These are phyloP conservation scores for Podospora pseudopauciseta DNA, from an alignment of 495 filamentous ascomycete species.

Conservation along the genomic window DNA sequence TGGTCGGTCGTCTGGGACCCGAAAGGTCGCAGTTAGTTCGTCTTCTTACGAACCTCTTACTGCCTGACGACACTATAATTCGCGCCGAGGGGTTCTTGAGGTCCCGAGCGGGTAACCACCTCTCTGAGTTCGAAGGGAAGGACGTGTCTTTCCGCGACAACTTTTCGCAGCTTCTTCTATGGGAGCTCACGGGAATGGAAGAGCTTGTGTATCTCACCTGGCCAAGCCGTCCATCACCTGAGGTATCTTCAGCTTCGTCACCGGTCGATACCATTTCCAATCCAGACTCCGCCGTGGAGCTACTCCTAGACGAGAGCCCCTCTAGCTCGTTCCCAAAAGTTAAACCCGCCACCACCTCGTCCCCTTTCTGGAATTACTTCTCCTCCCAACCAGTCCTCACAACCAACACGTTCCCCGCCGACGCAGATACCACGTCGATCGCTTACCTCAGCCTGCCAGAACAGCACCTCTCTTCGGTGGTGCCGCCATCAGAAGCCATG, in stretches of 20 bases:
- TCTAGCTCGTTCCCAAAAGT: not conserved
- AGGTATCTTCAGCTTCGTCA: not conserved
- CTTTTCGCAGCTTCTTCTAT: slow-evolving; percentile 26
- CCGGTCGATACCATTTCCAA: not conserved
- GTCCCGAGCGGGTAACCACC: slow-evolving; percentile 8
- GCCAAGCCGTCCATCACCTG: slow-evolving; percentile 4
- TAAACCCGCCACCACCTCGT: not conserved
- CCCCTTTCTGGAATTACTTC: slow-evolving; percentile 13
- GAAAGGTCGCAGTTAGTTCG: slow-evolving; percentile 6
- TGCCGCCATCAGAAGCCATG: not conserved
- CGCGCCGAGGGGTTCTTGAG: slow-evolving; percentile 7
- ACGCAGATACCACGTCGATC: slow-evolving; percentile 26
- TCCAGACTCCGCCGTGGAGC: not conserved
- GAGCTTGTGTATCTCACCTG: slow-evolving; percentile 21
- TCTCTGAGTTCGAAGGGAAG: slow-evolving; percentile 11
- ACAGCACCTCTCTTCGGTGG: not conserved
- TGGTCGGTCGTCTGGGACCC: slow-evolving; percentile 2
- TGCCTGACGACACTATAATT: not conserved
- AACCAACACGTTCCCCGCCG: slow-evolving; percentile 17
- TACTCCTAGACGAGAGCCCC: not conserved
- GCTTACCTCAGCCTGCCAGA: slow-evolving; percentile 26
- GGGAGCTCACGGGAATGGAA: slow-evolving; percentile 21
- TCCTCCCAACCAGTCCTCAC: slow-evolving; percentile 14
- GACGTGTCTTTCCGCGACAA: slow-evolving; percentile 22
- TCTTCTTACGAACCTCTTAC: slow-evolving; percentile 8